Evolutionary conservation across 2,329 filamentous ascomycete genomes (phyloP).

Genomic region (Penicillium verrucosum): DNA sequence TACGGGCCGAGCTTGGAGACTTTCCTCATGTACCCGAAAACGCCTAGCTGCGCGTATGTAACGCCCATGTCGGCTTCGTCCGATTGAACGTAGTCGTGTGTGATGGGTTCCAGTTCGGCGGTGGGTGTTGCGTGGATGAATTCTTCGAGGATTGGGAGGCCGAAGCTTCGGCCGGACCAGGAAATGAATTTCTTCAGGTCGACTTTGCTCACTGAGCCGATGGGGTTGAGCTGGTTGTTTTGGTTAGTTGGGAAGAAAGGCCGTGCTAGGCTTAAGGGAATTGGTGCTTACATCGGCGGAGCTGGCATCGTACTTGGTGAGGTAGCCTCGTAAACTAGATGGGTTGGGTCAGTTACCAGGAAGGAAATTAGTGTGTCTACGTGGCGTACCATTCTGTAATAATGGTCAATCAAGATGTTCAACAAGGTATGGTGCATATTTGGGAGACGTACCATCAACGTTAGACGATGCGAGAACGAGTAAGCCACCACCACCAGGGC

Average conservation of each 20-base stretch:
- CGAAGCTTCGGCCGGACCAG: slow-evolving; percentile 59
- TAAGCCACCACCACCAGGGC: slow-evolving; percentile 56
- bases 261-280: not conserved
- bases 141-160: slow-evolving; percentile 61
- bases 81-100: slow-evolving; percentile 26
- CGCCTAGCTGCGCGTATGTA: slow-evolving; percentile 53
- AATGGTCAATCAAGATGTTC: not conserved
- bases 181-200: slow-evolving; percentile 69
- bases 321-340: slow-evolving; percentile 45
- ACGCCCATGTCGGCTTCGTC: slow-evolving; percentile 49
- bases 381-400: slow-evolving; percentile 28
- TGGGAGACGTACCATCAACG: slow-evolving; percentile 47
- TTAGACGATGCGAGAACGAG: slow-evolving; percentile 68
- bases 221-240: slow-evolving; percentile 30
- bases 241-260: not conserved
- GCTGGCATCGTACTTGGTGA: slow-evolving; percentile 68
- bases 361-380: too few relatives aligned
- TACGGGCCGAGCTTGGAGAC: slow-evolving; percentile 54
- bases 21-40: slow-evolving; percentile 55
- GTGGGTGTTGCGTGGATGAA: slow-evolving; percentile 65
- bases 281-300: slow-evolving; percentile 44
- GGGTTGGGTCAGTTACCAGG: slow-evolving; percentile 18
- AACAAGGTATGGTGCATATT: not conserved
- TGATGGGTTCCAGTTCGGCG: slow-evolving; percentile 65
- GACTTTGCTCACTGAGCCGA: slow-evolving; percentile 57